Evolutionary conservation across 345 rosid species (phyloP), one percentile per base, ranked within the genome.

Genomic region (Eutrema heterophyllum): DNA sequence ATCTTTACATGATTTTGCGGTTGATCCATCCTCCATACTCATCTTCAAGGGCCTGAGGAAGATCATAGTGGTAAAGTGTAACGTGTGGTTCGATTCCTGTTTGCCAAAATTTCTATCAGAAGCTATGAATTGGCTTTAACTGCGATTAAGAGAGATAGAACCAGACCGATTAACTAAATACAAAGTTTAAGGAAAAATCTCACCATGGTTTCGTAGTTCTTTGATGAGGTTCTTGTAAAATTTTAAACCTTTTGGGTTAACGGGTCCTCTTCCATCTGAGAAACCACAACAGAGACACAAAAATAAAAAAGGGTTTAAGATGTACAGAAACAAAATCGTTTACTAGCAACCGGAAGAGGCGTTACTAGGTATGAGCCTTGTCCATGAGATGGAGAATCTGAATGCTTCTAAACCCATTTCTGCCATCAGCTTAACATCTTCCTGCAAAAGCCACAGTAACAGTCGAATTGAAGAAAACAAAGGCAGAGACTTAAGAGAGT

Each of bases 361-460:
- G 72, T 9, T 84, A 91, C 96, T 62, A 11, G 90, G 97, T 44
- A 89, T 86, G 26, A 92, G 89, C 44, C 96, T 88, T n/a, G 96
- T 62, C 96, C 90, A 89, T 11, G 93, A 92, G 79, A 92, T 89
- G 44, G 96, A 92, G 74, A 85, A 88, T 81, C 86, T 88, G 64
- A 84, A 92, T 67, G 92, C 85, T 53, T 85, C 85, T 60, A 89
- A 80, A 12, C 90, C 90, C 36, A 80, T 82, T 26, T 84, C 81
- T 49, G 30, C 87, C 96, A 92, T 92, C 32, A 87, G 82, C 74
- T 82, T 82, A 32, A 89, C 95, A 80, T 91, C 97, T 81, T 91
- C 90, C 93, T 89, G 78, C 67, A 51, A 12, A 50, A 24, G 45
- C 38, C 49, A 68, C 11, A 68, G 5, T 35, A 26, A 59, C 21